phyloP scores from a whole-genome alignment of 2,329 filamentous ascomycete species.

The Cadophora malorum region DNA sequence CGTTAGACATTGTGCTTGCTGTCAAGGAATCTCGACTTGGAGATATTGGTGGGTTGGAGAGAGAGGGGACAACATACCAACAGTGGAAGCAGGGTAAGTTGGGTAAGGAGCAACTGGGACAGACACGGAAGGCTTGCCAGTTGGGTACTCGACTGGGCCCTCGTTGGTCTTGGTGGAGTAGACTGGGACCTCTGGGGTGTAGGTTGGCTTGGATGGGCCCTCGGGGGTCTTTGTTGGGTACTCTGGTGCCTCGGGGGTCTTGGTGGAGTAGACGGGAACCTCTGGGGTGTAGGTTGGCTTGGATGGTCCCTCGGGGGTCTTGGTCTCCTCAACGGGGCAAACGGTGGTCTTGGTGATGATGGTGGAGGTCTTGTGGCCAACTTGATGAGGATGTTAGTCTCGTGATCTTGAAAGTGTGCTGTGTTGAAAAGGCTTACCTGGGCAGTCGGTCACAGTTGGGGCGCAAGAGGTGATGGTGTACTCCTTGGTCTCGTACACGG shows the following conservation, averaged over 20 bases:
- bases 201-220: constrained; percentile 19
- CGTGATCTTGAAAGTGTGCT: not conserved
- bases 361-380: constrained; percentile 29
- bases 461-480: constrained; percentile 30
- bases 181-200: constrained; percentile 27
- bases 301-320: not conserved
- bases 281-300: not conserved
- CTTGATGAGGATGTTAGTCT: constrained; percentile 18
- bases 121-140: constrained; percentile 8
- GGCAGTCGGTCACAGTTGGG: constrained; percentile 28
- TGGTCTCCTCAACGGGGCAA: constrained; percentile 21
- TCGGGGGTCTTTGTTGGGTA: constrained; percentile 24
- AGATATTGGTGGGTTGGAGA: too few species aligned
- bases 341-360: constrained; percentile 25
- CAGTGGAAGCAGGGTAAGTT: constrained; percentile 17
- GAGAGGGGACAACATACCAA: not conserved
- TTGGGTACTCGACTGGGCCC: constrained; percentile 22
- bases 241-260: constrained; percentile 12
- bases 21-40: too few species aligned
- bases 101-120: constrained; percentile 21
- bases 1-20: too few species aligned
- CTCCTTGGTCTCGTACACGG: constrained; percentile 28
- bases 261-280: constrained; percentile 9
- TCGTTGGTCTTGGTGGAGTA: constrained; percentile 9
- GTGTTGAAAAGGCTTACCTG: not conserved